Percentiles rank a stretch among this genome's conserved stretches.
Conservation (phyloP, 1,284 basidiomycete species). For the Cryptococcus sp. region DNA sequence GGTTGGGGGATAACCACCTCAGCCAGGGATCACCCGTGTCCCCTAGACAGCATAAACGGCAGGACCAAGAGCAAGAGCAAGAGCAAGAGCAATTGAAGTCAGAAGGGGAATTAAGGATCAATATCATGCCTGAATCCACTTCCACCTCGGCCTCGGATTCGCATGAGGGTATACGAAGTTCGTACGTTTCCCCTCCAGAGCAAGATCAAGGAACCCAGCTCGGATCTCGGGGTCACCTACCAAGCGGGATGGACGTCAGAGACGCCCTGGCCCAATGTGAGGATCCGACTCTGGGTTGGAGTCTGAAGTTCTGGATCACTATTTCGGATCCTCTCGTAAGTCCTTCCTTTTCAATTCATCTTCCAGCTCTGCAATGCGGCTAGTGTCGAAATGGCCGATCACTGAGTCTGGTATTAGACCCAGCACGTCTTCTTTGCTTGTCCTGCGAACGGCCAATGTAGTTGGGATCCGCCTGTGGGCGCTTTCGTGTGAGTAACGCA, state of each 20-base stretch:
- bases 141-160: too few relatives aligned
- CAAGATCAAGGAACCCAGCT: constrained; percentile 5
- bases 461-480: constrained; percentile 88
- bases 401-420: constrained; percentile 58
- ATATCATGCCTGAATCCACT: too few relatives aligned
- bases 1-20: constrained; percentile 9
- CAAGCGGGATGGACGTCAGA: constrained; percentile 34
- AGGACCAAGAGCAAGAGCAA: too few relatives aligned
- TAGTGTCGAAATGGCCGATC: not conserved
- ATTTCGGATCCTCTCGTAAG: constrained; percentile 50
- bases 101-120: too few relatives aligned
- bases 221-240: constrained; percentile 21
- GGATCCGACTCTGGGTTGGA: constrained; percentile 48
- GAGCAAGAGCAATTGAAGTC: too few relatives aligned
- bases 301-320: constrained; percentile 51
- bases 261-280: constrained; percentile 42
- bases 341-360: not conserved
- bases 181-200: not conserved
- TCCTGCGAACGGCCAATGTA: constrained; percentile 74
- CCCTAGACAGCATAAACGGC: too few relatives aligned
- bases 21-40: not conserved
- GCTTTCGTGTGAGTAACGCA: constrained; percentile 66
- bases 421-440: constrained; percentile 86
- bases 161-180: not conserved
- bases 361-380: not conserved